These are phyloP conservation scores for Cryphonectria radicalis DNA, from an alignment of 2,329 filamentous ascomycete species.

Conservation along the genomic window DNA sequence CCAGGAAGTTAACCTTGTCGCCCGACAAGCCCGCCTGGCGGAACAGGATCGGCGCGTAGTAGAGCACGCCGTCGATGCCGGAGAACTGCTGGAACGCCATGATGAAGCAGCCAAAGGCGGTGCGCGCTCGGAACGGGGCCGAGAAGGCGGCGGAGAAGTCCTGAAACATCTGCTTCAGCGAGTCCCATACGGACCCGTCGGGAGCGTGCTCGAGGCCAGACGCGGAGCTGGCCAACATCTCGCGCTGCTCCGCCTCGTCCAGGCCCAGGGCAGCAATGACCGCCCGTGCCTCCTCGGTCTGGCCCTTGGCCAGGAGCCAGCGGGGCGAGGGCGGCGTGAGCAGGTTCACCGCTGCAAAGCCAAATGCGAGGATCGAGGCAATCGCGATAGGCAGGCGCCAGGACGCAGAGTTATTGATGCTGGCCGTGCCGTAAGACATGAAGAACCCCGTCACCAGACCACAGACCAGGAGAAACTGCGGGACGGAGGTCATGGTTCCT, in stretches of 20 bases:
- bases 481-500: slow-evolving; percentile 55
- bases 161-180: slow-evolving; percentile 17
- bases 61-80: slow-evolving; percentile 65
- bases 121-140: slow-evolving; percentile 47
- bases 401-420: slow-evolving; percentile 50
- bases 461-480: slow-evolving; percentile 56
- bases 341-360: slow-evolving; percentile 36
- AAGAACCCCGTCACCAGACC: slow-evolving; percentile 63
- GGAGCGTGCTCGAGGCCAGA: slow-evolving; percentile 34
- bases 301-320: slow-evolving; percentile 54
- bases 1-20: slow-evolving; percentile 57
- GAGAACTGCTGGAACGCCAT: slow-evolving; percentile 63
- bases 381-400: slow-evolving; percentile 60
- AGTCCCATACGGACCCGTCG: slow-evolving; percentile 34
- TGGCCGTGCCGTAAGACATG: slow-evolving; percentile 60
- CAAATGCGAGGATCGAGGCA: slow-evolving; percentile 42
- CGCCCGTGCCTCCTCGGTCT: slow-evolving; percentile 47
- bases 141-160: slow-evolving; percentile 37
- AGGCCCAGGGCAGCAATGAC: slow-evolving; percentile 48
- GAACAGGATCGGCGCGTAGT: slow-evolving; percentile 65
- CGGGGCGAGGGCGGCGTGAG: slow-evolving; percentile 57
- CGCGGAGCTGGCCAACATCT: slow-evolving; percentile 38
- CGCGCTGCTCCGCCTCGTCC: slow-evolving; percentile 48
- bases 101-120: slow-evolving; percentile 59
- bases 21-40: slow-evolving; percentile 61